Conservation (phyloP, 169 alveolate species). For the Plasmodium gonderi region DNA sequence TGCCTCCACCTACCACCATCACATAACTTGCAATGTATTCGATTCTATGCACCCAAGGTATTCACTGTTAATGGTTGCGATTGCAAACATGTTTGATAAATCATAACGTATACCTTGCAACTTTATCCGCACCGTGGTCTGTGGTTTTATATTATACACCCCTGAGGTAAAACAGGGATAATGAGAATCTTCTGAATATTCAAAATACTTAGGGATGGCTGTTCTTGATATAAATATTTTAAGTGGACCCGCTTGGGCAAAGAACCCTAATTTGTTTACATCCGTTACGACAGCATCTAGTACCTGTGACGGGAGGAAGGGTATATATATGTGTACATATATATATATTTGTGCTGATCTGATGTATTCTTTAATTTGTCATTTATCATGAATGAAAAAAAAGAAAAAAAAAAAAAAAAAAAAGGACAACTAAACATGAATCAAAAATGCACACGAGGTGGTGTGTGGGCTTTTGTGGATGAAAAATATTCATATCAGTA, state of each 20-base stretch:
- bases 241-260: constrained; percentile 94
- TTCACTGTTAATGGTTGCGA: constrained; percentile 92
- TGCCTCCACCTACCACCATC: background rate
- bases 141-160: constrained; percentile 85
- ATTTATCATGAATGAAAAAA: background rate
- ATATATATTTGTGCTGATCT: no score
- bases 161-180: constrained; percentile 90
- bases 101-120: constrained; percentile 92
- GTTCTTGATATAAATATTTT: constrained; percentile 92
- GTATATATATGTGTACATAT: background rate
- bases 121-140: constrained; percentile 90
- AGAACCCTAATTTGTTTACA: constrained; percentile 91
- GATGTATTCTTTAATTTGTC: no score
- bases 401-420: background rate
- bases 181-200: constrained; percentile 88
- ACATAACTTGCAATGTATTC: constrained; percentile 50
- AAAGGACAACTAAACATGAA: background rate
- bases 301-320: constrained; percentile 76
- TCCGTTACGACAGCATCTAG: constrained; percentile 92
- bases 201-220: constrained; percentile 89
- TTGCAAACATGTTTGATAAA: constrained; percentile 90
- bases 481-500: no score
- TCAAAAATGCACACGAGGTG: background rate
- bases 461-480: no score
- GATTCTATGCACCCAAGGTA: constrained; percentile 85